Evolutionary conservation across 192 early-diverging fungal genomes (phyloP).

Genomic region (Backusella australiensis): DNA sequence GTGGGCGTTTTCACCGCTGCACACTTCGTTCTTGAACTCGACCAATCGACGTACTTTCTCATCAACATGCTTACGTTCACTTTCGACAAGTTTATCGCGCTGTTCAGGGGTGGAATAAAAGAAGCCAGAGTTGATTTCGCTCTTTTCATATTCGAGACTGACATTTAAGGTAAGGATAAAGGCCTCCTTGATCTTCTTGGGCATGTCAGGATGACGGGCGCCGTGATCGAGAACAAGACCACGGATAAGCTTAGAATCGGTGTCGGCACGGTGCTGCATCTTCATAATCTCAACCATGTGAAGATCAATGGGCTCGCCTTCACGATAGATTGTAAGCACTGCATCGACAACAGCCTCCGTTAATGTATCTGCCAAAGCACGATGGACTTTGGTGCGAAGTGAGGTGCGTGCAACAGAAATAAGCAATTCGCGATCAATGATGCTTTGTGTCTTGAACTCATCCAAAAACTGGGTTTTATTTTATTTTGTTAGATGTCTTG

Average conservation of each 20-base stretch:
- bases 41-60: conserved; percentile 92
- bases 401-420: conserved; percentile 92
- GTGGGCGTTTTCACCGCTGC: conserved; percentile 70
- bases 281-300: conserved; percentile 99
- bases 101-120: conserved; percentile 98
- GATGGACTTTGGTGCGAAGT: conserved; percentile 92
- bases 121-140: conserved; percentile 98
- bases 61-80: conserved; percentile 95
- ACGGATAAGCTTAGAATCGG: conserved; percentile 90
- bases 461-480: conserved; percentile 85
- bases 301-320: conserved; percentile 90
- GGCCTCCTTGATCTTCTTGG: conserved; percentile 87
- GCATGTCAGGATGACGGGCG: conserved; percentile 99
- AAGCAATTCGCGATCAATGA: conserved; percentile 89
- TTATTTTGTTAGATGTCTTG: conserved; percentile 23
- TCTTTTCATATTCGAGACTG: conserved; percentile 99
- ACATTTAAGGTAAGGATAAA: conserved; percentile 95
- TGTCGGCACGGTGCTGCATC: conserved; percentile 98
- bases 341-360: conserved; percentile 98
- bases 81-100: conserved; percentile 97
- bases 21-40: conserved; percentile 96
- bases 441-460: conserved; percentile 69
- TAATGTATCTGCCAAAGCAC: conserved; percentile 85
- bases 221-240: conserved; percentile 99
- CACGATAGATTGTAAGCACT: conserved; percentile 80